Conservation (phyloP, 805 yeast species). For the Vanderwaltozyma polyspora region DNA sequence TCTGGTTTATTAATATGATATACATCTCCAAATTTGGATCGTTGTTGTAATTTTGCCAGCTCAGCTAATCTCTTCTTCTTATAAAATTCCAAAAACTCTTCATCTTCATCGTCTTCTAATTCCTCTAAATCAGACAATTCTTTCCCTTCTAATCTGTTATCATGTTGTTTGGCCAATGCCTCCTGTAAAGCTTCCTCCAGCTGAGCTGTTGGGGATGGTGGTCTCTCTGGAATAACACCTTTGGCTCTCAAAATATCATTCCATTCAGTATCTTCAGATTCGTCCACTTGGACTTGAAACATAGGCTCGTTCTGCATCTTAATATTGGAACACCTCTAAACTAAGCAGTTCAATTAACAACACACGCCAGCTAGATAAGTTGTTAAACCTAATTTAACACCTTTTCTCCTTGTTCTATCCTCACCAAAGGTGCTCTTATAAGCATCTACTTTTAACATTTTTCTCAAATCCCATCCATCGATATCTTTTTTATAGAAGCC, state of each 20-base stretch:
- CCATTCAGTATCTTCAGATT: slow-evolving; percentile 97
- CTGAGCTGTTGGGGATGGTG: slow-evolving; percentile 79
- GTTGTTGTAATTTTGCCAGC: slow-evolving; percentile 45
- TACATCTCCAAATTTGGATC: slow-evolving; percentile 61
- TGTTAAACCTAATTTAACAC: not conserved
- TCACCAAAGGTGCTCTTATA: no score
- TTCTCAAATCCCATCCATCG: no score
- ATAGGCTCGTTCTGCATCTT: slow-evolving; percentile 38
- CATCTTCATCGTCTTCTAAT: slow-evolving; percentile 87
- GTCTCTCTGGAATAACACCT: slow-evolving; percentile 86
- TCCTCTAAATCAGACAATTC: slow-evolving; percentile 75
- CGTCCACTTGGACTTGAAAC: slow-evolving; percentile 81
- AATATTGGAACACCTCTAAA: not conserved
- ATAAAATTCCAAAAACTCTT: slow-evolving; percentile 72
- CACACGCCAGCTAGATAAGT: no score
- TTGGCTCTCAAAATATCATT: slow-evolving; percentile 84
- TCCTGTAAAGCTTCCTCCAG: slow-evolving; percentile 81
- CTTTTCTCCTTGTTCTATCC: no score
- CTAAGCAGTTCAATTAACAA: no score
- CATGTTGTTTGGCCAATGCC: slow-evolving; percentile 70
- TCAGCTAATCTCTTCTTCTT: slow-evolving; percentile 71
- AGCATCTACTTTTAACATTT: no score
- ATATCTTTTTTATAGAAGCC: no score
- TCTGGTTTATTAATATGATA: slow-evolving; percentile 77
- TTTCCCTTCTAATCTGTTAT: slow-evolving; percentile 66